These are phyloP conservation scores for Dendrocalamus latiflorus DNA, from an alignment of 202 grass and related monocot genomes.

Conservation along the genomic window DNA sequence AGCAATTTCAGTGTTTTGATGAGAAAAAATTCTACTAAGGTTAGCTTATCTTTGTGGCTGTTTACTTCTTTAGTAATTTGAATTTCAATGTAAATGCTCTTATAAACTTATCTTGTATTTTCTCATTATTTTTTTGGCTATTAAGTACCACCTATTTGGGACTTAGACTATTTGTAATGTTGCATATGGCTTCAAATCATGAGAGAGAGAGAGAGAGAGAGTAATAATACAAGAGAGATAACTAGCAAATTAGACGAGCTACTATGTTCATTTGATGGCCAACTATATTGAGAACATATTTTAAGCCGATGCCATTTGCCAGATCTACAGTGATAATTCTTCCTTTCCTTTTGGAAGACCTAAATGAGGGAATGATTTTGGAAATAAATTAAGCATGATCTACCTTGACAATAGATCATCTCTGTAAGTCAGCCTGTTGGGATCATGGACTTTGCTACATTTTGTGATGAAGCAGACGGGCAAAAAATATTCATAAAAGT, in stretches of 20 bases:
- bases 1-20: slow-evolving; percentile 88
- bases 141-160: slow-evolving; percentile 8
- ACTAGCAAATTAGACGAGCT: neutral
- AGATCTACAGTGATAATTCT: neutral
- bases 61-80: slow-evolving; percentile 18
- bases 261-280: neutral
- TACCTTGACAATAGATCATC: neutral
- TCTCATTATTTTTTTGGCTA: neutral
- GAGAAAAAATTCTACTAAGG: slow-evolving; percentile 86
- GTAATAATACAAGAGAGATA: neutral
- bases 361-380: neutral
- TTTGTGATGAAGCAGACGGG: slow-evolving; percentile 3
- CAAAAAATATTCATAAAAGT: neutral
- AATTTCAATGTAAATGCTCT: neutral
- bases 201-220: neutral
- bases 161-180: neutral
- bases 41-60: slow-evolving; percentile 31
- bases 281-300: neutral
- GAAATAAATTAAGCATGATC: slow-evolving; percentile 2
- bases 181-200: neutral
- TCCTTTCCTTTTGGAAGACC: neutral
- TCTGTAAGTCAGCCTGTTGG: slow-evolving; percentile 3
- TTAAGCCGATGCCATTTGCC: neutral
- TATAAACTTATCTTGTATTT: neutral
- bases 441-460: slow-evolving; percentile 10